Evolutionary conservation across 805 yeast species (phyloP).

Genomic region (Ogataea allantospora): DNA sequence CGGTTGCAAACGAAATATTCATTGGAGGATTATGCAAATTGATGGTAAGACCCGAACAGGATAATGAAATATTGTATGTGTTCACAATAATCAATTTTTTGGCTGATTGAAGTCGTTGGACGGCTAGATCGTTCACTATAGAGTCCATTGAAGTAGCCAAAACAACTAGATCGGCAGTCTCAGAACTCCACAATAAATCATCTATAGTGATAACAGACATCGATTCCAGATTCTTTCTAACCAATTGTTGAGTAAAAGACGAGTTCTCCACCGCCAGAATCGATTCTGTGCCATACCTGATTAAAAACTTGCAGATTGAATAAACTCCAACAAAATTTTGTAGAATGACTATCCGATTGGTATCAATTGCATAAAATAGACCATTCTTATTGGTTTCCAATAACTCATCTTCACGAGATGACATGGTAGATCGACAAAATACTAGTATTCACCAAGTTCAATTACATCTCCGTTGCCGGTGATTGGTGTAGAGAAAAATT

Average conservation of each 20-base stretch:
- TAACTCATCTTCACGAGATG: conserved; percentile 3
- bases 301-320: conserved; percentile 9
- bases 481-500: conserved; percentile 7
- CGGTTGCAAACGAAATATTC: conserved; percentile 9
- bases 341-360: conserved; percentile 4
- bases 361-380: conserved; percentile 16
- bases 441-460: background rate
- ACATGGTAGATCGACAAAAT: background rate
- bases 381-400: conserved; percentile 6
- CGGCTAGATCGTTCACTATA: conserved; percentile 5
- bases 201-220: background rate
- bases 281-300: conserved; percentile 4
- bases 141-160: conserved; percentile 2
- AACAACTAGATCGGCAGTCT: conserved; percentile 1
- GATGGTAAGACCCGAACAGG: background rate
- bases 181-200: conserved; percentile 1
- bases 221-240: conserved; percentile 1
- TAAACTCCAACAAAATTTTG: conserved; percentile 12
- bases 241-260: conserved; percentile 9
- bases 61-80: conserved; percentile 2
- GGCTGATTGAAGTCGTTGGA: background rate
- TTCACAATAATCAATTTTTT: conserved; percentile 13
- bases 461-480: conserved; percentile 11
- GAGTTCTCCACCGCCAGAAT: conserved; percentile 15
- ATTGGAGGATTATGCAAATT: conserved; percentile 1